Percentiles rank a stretch among this genome's conserved stretches.
Evolutionary conservation across 2,329 filamentous ascomycete species (phyloP).

Genomic region (Cladosporium sp.): DNA sequence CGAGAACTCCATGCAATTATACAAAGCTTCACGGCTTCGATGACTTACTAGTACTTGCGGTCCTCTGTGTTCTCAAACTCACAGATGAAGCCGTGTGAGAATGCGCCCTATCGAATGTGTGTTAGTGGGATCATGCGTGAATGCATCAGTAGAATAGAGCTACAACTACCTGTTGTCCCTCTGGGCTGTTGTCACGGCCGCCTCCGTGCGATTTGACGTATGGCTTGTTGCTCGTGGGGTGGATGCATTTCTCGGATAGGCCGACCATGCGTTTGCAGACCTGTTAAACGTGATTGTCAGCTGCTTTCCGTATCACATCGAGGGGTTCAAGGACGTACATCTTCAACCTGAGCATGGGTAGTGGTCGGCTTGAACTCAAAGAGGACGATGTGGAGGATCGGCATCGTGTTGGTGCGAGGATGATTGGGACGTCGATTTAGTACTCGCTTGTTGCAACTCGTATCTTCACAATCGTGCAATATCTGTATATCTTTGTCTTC

Average conservation of each 20-base stretch:
- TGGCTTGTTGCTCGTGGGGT: constrained; percentile 58
- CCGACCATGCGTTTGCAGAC: constrained; percentile 59
- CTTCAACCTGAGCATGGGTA: constrained; percentile 54
- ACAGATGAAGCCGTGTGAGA: constrained; percentile 69
- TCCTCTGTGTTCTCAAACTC: constrained; percentile 67
- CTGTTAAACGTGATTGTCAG: constrained; percentile 41
- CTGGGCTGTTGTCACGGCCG: constrained; percentile 63
- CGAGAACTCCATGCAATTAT: neutral
- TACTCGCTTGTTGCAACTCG: neutral
- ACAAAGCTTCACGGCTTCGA: neutral
- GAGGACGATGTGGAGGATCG: constrained; percentile 68
- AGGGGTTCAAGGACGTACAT: constrained; percentile 46
- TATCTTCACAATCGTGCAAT: neutral
- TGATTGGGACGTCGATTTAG: neutral
- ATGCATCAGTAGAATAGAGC: neutral
- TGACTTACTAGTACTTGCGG: constrained; percentile 62
- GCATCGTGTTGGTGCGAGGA: constrained; percentile 47
- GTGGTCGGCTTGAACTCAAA: constrained; percentile 64
- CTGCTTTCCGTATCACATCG: neutral
- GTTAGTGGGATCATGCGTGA: neutral
- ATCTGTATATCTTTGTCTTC: too few relatives aligned
- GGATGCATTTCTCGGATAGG: constrained; percentile 60
- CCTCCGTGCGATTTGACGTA: constrained; percentile 64
- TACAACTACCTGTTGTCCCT: constrained; percentile 46
- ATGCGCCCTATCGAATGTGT: constrained; percentile 51